A percentile compares a stretch with the other conserved stretches of the same genome.
These are phyloP conservation scores for Phlebiopsis flavidoalba DNA, from an alignment of 768 basidiomycete genomes.

Conservation along the genomic window DNA sequence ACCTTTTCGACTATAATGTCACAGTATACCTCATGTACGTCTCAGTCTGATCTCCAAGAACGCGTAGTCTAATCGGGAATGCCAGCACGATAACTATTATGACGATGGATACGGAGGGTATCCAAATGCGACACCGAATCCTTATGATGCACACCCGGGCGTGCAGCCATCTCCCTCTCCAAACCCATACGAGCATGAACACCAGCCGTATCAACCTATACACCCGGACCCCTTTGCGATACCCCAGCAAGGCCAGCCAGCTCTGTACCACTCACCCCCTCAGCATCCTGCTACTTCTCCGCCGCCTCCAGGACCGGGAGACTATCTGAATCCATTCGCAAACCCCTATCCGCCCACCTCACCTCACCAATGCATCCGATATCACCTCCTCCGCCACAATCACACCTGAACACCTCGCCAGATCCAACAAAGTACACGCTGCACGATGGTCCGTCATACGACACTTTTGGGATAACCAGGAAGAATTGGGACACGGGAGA, in stretches of 20 bases:
- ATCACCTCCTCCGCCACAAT: constrained; percentile 7
- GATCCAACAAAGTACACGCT: constrained; percentile 29
- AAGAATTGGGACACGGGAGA: constrained; percentile 49
- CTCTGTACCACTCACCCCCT: constrained; percentile 19
- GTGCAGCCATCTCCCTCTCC: constrained; percentile 16
- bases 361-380: constrained; percentile 1
- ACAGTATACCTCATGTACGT: constrained; percentile 35
- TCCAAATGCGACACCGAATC: constrained; percentile 21
- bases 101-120: constrained; percentile 65
- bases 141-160: constrained; percentile 21
- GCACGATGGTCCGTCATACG: constrained; percentile 30
- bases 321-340: constrained; percentile 16
- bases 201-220: constrained; percentile 28
- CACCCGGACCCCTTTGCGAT: constrained; percentile 39
- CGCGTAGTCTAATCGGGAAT: background rate
- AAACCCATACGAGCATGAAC: constrained; percentile 29
- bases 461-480: constrained; percentile 29
- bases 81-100: constrained; percentile 60
- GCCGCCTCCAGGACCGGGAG: constrained; percentile 18
- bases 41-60: background rate
- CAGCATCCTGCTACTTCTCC: constrained; percentile 15
- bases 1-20: constrained; percentile 28
- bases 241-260: constrained; percentile 16
- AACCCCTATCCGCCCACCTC: background rate
- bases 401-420: background rate